Evolutionary conservation across 2,329 filamentous ascomycete genomes (phyloP).

Genomic region (Plectosphaerella cucumerina): DNA sequence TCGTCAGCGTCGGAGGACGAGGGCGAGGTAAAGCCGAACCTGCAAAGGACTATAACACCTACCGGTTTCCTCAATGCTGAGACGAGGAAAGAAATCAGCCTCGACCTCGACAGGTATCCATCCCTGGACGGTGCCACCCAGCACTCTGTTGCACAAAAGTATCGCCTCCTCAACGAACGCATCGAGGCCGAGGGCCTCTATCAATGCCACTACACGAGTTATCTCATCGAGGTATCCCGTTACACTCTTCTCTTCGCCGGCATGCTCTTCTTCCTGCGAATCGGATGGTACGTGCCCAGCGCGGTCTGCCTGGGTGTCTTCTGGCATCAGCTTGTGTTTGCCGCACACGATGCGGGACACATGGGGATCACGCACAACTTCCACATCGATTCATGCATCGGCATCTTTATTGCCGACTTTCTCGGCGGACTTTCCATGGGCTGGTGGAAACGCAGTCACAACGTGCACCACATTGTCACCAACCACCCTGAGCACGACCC

Average conservation of each 20-base stretch:
- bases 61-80: slow-evolving; percentile 67
- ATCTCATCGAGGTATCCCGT: slow-evolving; percentile 68
- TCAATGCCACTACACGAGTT: slow-evolving; percentile 77
- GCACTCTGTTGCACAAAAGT: slow-evolving; percentile 71
- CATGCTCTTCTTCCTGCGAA: slow-evolving; percentile 57
- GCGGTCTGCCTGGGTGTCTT: slow-evolving; percentile 74
- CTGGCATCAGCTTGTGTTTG: slow-evolving; percentile 95
- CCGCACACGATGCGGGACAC: slow-evolving; percentile 91
- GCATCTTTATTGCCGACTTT: slow-evolving; percentile 86
- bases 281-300: slow-evolving; percentile 64
- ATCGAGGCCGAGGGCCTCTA: slow-evolving; percentile 75
- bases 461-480: slow-evolving; percentile 94
- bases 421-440: slow-evolving; percentile 84
- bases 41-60: slow-evolving; percentile 42
- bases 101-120: slow-evolving; percentile 80
- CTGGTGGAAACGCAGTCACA: slow-evolving; percentile 97
- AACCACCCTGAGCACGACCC: slow-evolving; percentile 95
- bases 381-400: slow-evolving; percentile 76
- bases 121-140: slow-evolving; percentile 71
- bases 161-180: slow-evolving; percentile 69
- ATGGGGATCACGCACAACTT: slow-evolving; percentile 97
- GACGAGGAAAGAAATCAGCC: slow-evolving; percentile 69
- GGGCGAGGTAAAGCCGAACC: slow-evolving; percentile 36
- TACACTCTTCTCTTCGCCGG: slow-evolving; percentile 65
- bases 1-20: slow-evolving; percentile 56